Percentiles rank a stretch among this genome's conserved stretches.
Evolutionary conservation across 768 basidiomycete genomes (phyloP).

Genomic region (Psilocybe azurescens): DNA sequence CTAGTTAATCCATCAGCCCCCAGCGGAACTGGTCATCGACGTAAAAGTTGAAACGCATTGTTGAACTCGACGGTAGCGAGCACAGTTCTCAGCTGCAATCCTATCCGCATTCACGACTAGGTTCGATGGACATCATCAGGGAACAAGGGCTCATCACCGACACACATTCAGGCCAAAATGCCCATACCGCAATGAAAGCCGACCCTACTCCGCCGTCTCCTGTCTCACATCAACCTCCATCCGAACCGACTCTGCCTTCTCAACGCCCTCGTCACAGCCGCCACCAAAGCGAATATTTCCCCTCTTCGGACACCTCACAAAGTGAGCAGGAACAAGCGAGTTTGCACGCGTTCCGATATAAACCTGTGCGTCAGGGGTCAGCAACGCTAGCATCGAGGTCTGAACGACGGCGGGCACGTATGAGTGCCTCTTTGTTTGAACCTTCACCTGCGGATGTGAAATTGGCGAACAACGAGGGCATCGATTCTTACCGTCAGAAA

Average conservation of each 20-base stretch:
- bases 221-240: background rate
- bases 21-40: constrained; percentile 46
- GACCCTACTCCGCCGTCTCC: too few species aligned
- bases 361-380: constrained; percentile 1
- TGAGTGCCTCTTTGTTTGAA: constrained; percentile 71
- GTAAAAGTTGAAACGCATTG: constrained; percentile 78
- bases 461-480: constrained; percentile 44
- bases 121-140: constrained; percentile 32
- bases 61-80: constrained; percentile 70
- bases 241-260: background rate
- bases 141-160: background rate
- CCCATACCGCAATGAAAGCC: background rate
- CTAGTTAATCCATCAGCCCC: constrained; percentile 13
- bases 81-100: constrained; percentile 28
- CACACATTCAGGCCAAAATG: background rate
- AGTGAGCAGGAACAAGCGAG: background rate
- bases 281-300: constrained; percentile 52
- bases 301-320: background rate
- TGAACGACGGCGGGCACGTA: constrained; percentile 52
- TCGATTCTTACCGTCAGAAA: constrained; percentile 74
- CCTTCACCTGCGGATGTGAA: constrained; percentile 27
- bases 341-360: background rate
- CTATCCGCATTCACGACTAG: constrained; percentile 34
- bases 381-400: constrained; percentile 35
- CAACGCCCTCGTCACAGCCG: constrained; percentile 50